Percentiles rank a stretch among this genome's conserved stretches.
These are phyloP conservation scores for Hypoxylon fuscum DNA, from an alignment of 495 filamentous ascomycete genomes.

Conservation along the genomic window DNA sequence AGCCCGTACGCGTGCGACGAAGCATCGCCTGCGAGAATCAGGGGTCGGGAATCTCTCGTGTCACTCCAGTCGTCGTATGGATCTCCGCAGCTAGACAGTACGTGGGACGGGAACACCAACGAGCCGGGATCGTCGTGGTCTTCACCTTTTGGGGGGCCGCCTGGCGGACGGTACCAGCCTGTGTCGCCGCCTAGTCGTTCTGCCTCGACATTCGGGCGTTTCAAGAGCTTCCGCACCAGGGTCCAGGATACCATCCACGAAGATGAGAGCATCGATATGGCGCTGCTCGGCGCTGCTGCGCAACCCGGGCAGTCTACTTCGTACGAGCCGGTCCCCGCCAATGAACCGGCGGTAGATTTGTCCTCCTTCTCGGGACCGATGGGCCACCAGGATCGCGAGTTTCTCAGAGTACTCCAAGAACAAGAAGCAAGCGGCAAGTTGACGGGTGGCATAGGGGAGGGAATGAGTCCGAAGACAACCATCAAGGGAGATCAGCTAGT, in stretches of 20 bases:
- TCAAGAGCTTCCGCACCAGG: constrained; percentile 40
- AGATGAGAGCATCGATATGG: constrained; percentile 55
- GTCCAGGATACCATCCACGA: constrained; percentile 54
- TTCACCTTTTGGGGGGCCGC: constrained; percentile 32
- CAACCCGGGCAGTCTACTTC: constrained; percentile 38
- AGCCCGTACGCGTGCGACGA: constrained; percentile 41
- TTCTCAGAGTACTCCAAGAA: constrained; percentile 49
- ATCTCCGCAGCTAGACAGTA: constrained; percentile 9
- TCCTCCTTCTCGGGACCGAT: constrained; percentile 50
- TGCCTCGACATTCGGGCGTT: constrained; percentile 27
- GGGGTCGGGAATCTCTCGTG: constrained; percentile 52
- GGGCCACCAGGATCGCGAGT: constrained; percentile 48
- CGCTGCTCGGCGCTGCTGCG: constrained; percentile 49
- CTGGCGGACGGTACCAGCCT: constrained; percentile 48
- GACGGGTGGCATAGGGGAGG: constrained; percentile 59
- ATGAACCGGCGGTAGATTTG: constrained; percentile 48
- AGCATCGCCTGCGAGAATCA: constrained; percentile 32
- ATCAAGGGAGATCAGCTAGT: constrained; percentile 54
- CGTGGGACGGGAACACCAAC: constrained; percentile 13
- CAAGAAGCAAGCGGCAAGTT: constrained; percentile 57
- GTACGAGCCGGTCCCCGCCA: constrained; percentile 20
- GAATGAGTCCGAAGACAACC: constrained; percentile 50
- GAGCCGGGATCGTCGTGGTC: constrained; percentile 33
- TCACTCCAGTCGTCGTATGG: constrained; percentile 51
- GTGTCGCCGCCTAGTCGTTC: constrained; percentile 34